Evolutionary conservation across 2,329 filamentous ascomycete species (phyloP), one percentile per base, ranked within the genome.

Genomic region (Didymella lethalis): DNA sequence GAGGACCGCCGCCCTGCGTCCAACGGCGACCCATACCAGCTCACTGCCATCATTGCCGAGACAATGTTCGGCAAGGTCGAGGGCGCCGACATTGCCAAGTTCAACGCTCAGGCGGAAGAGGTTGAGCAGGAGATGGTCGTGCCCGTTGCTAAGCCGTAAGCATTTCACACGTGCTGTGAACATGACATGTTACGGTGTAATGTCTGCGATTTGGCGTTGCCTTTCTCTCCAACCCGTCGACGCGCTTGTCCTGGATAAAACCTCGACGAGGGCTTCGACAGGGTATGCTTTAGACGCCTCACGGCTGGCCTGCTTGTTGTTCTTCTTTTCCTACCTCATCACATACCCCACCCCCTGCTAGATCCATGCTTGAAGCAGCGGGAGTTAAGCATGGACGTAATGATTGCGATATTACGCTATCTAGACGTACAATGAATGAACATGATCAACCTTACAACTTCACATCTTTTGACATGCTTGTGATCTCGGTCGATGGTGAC

Each of bases 11-110:
- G 81, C 65, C 81, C 81, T 57, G 93, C 93, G 56, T 94, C 90
- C 75, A 96, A 95, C 79, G 92, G 88, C 65, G 91, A 93, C 79
- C 91, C 91, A 61, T 95, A 96, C 82, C 90, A 92, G 80, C 91
- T 89, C 74, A 89, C 91, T 63, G 90, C 88, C 79, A 91, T 92
- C 74, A 88, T 93, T 63, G 90, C 91, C 77, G 89, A 92, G 80
- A 91, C 89, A 57, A 71, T 83, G 66, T 82, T 76, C 70, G 82
- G 82, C 60, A 82, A 80, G 75, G 77, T 80, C 64, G 80, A 83
- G 63, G 81, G 82, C 61, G 77, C 77, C 49, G 79, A 83, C 59
- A 74, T 84, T 44, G 75, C 73, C 61, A 73, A 72, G 66, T 80
- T 78, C 66, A 74, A 72, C 49, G 63, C 64, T n/a, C 64, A 76